Percentiles rank a stretch among this genome's conserved stretches.
phyloP scores from a whole-genome alignment of 306 rosid species.

The Cucurbita maxima region DNA sequence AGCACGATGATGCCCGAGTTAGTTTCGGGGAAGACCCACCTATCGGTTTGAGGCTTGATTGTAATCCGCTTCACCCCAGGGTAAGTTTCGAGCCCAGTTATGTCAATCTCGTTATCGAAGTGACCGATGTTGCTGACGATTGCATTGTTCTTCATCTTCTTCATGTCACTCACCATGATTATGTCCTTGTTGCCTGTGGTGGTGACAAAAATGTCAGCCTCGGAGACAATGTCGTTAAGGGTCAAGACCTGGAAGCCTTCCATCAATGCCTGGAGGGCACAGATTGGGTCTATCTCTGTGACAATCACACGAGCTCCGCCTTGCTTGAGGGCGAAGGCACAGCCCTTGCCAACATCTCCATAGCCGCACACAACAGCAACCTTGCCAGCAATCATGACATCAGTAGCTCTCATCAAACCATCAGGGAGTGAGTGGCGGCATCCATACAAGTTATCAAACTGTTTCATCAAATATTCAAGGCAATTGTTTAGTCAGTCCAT shows the following conservation, averaged over 20 bases:
- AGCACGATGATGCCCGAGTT: constrained; percentile 49
- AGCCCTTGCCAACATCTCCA: constrained; percentile 98
- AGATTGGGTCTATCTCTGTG: constrained; percentile 91
- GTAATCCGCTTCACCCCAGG: constrained; percentile 80
- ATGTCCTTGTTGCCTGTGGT: constrained; percentile 99
- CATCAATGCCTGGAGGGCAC: constrained; percentile 96
- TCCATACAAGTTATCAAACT: constrained; percentile 95
- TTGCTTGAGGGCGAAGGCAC: constrained; percentile 85
- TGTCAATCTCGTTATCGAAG: constrained; percentile 92
- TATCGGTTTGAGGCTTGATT: constrained; percentile 90
- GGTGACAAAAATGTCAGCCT: constrained; percentile 79
- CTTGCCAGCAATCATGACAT: constrained; percentile 97
- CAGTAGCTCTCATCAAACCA: constrained; percentile 96
- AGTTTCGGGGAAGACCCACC: constrained; percentile 92
- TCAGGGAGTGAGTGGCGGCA: constrained; percentile 99
- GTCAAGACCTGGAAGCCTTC: constrained; percentile 75
- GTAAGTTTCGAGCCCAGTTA: constrained; percentile 59
- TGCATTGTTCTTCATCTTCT: constrained; percentile 95
- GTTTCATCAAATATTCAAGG: constrained; percentile 1
- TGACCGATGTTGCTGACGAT: constrained; percentile 95
- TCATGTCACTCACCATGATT: constrained; percentile 69
- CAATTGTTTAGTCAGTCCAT: not conserved
- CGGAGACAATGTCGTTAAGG: constrained; percentile 38
- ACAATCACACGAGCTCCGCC: constrained; percentile 88
- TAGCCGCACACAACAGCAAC: constrained; percentile 70